These are phyloP conservation scores for Gilbertella persicaria DNA, from an alignment of 371 early-diverging fungal species.

Conservation along the genomic window DNA sequence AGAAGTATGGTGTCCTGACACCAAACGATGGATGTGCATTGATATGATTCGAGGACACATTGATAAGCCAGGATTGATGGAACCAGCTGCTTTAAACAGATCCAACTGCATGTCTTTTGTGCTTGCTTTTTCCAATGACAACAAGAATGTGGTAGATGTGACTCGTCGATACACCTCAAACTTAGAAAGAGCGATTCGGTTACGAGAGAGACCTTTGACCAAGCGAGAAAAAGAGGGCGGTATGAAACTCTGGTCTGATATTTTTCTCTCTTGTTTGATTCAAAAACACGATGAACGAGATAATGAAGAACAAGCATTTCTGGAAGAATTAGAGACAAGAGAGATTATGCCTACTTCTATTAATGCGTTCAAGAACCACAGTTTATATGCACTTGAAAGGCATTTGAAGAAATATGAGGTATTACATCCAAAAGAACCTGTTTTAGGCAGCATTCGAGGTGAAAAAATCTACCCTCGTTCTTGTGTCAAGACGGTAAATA, in stretches of 20 bases:
- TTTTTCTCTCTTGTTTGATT: conserved; percentile 24
- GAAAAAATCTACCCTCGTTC: conserved; percentile 81
- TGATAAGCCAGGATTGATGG: conserved; percentile 54
- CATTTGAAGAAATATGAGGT: conserved; percentile 78
- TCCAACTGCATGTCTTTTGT: conserved; percentile 60
- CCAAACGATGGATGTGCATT: conserved; percentile 61
- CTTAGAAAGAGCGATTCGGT: conserved; percentile 52
- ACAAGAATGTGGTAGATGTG: conserved; percentile 53
- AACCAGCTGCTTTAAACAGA: conserved; percentile 43
- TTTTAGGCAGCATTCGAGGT: conserved; percentile 75
- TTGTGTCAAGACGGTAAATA: conserved; percentile 59
- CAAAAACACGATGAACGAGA: conserved; percentile 31
- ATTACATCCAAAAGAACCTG: conserved; percentile 60
- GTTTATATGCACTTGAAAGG: conserved; percentile 84
- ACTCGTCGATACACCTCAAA: conserved; percentile 69
- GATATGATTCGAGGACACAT: conserved; percentile 64
- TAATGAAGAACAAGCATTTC: conserved; percentile 52
- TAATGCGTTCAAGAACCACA: conserved; percentile 78
- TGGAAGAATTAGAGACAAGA: conserved; percentile 41
- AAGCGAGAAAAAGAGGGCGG: conserved; percentile 42
- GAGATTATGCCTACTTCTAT: conserved; percentile 84
- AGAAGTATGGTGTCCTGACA: conserved; percentile 53
- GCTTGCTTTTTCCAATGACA: conserved; percentile 47
- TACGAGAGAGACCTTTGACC: conserved; percentile 53
- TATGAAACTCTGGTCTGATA: conserved; percentile 36